Evolutionary conservation across 306 rosid genomes (phyloP).

Genomic region (Alnus glutinosa): DNA sequence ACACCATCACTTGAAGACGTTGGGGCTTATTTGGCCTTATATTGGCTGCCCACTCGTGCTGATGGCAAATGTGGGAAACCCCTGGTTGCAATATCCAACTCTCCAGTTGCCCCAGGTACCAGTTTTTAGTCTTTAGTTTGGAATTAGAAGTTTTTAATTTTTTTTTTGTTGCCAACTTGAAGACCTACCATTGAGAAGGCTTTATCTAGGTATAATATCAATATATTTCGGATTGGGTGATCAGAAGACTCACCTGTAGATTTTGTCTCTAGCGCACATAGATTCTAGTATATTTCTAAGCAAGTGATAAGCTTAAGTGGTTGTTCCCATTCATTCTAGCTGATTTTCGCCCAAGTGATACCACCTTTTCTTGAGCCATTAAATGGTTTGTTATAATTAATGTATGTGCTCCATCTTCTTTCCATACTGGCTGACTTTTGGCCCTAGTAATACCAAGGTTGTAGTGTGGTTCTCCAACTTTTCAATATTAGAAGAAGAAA

Average conservation of each 20-base stretch:
- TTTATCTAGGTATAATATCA: slow-evolving; percentile 15
- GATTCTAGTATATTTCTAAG: slow-evolving; percentile 4
- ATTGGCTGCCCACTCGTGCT: slow-evolving; percentile 86
- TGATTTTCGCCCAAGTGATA: background rate
- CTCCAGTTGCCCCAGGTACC: slow-evolving; percentile 79
- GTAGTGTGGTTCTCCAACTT: too few relatives aligned
- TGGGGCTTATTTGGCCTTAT: slow-evolving; percentile 72
- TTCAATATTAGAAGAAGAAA: too few relatives aligned
- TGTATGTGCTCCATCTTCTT: slow-evolving; percentile 4
- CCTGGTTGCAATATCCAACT: slow-evolving; percentile 58
- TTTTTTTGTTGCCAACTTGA: background rate
- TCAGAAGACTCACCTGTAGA: slow-evolving; percentile 2
- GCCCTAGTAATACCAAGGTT: slow-evolving; percentile 13
- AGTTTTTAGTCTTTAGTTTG: slow-evolving; percentile 10
- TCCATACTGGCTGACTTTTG: background rate
- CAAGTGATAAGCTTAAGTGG: slow-evolving; percentile 12
- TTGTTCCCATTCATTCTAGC: slow-evolving; percentile 12
- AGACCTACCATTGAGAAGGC: slow-evolving; percentile 9
- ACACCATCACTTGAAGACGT: slow-evolving; percentile 80
- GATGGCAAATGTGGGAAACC: slow-evolving; percentile 79
- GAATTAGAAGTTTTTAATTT: slow-evolving; percentile 6
- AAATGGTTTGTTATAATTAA: background rate
- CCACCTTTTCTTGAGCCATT: background rate
- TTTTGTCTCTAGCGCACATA: slow-evolving; percentile 1
- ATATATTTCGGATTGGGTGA: slow-evolving; percentile 19